These are phyloP conservation scores for Fusarium sp. DNA, from an alignment of 2,329 filamentous ascomycete genomes.

Conservation along the genomic window DNA sequence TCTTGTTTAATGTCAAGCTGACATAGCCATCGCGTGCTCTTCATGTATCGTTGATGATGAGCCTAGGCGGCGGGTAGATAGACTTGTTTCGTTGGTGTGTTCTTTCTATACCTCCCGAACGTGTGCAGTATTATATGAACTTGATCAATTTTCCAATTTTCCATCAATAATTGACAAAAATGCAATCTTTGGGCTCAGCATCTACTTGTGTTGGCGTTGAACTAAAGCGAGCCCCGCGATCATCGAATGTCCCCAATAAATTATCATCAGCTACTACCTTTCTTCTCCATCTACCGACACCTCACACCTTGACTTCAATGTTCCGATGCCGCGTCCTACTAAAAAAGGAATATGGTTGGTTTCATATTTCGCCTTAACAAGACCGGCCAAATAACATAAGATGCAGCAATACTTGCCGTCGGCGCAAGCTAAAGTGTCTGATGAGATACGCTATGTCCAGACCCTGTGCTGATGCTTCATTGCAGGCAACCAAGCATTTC, in stretches of 20 bases:
- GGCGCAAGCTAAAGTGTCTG: constrained; percentile 52
- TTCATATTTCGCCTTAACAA: accelerated
- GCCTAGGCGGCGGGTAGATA: not conserved
- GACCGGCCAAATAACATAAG: not conserved
- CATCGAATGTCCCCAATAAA: not conserved
- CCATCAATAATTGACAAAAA: not conserved
- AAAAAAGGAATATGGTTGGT: constrained; percentile 40
- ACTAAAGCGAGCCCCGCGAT: not conserved
- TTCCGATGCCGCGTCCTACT: constrained; percentile 35
- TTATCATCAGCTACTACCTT: not conserved
- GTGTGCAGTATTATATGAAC: not conserved
- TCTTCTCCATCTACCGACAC: not conserved
- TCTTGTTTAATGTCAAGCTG: not conserved
- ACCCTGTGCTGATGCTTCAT: not conserved
- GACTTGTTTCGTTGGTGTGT: not conserved
- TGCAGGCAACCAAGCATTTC: constrained; percentile 48
- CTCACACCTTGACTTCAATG: too few relatives aligned
- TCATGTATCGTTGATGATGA: too few relatives aligned
- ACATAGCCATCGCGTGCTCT: not conserved
- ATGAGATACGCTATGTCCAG: not conserved
- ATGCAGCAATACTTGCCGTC: constrained; percentile 51
- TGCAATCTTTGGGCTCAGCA: not conserved
- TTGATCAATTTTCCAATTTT: not conserved
- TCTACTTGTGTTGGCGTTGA: not conserved
- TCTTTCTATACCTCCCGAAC: not conserved